Conservation (phyloP, 169 alveolate species). For the Nephromyces sp. region DNA sequence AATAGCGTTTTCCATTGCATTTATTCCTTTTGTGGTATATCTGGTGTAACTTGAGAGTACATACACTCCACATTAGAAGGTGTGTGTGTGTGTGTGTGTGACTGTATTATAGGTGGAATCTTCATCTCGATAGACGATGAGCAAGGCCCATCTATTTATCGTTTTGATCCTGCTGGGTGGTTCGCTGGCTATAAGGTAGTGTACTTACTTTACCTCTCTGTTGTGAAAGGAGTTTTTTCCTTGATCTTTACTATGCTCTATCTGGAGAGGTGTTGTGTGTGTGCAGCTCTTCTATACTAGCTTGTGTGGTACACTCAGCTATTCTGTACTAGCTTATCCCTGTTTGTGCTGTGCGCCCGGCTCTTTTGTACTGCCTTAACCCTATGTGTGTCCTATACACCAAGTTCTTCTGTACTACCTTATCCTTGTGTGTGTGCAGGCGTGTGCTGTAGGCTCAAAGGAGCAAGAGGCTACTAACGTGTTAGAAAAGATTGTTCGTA, state of each 20-base stretch:
- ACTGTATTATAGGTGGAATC: slow-evolving; percentile 77
- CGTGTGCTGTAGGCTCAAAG: slow-evolving; percentile 61
- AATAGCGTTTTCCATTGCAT: too few species aligned
- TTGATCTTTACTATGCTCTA: neutral
- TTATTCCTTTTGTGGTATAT: too few species aligned
- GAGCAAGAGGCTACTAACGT: slow-evolving; percentile 65
- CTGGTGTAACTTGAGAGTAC: too few species aligned
- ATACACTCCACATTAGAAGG: too few species aligned
- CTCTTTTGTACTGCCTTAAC: neutral
- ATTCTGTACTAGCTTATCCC: neutral
- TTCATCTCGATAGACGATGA: slow-evolving; percentile 86
- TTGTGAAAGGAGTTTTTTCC: neutral
- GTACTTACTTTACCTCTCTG: neutral
- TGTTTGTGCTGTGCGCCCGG: neutral
- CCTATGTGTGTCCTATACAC: too few species aligned
- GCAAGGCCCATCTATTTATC: slow-evolving; percentile 79
- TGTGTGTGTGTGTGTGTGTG: too few species aligned
- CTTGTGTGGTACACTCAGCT: neutral
- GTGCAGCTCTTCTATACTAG: neutral
- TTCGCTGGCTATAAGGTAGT: slow-evolving; percentile 79
- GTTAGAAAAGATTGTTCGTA: slow-evolving; percentile 43
- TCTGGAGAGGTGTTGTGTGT: neutral
- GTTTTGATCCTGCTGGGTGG: slow-evolving; percentile 93
- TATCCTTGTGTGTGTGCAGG: too few species aligned
- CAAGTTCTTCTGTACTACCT: too few species aligned